A percentile compares a stretch with the other conserved stretches of the same genome.
Evolutionary conservation across 352 stramenopile genomes (phyloP).

Genomic region (Saprolegnia diclina): DNA sequence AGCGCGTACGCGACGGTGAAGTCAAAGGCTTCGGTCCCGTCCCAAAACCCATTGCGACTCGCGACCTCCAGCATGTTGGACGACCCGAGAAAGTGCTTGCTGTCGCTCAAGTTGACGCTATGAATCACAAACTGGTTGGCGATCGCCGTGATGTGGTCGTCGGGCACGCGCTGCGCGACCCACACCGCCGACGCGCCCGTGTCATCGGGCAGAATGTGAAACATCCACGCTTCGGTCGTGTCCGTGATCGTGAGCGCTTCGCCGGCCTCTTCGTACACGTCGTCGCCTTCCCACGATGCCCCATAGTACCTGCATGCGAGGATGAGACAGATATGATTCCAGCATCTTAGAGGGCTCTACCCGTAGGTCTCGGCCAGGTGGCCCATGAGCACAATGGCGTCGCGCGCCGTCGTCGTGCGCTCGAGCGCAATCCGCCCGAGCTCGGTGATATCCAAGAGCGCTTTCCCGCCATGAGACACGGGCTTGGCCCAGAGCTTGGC

Average conservation of each 20-base stretch:
- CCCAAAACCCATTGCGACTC: conserved; percentile 77
- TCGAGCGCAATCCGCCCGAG: conserved; percentile 87
- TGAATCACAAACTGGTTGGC: conserved; percentile 95
- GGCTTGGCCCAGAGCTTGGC: conserved; percentile 61
- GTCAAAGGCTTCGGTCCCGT: conserved; percentile 64
- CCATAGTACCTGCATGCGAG: conserved; percentile 74
- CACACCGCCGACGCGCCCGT: conserved; percentile 89
- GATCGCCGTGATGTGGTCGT: conserved; percentile 79
- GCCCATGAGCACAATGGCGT: conserved; percentile 89
- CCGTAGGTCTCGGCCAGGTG: conserved; percentile 87
- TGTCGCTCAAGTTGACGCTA: conserved; percentile 68
- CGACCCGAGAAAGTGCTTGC: conserved; percentile 85
- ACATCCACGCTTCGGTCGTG: conserved; percentile 91
- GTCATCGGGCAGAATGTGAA: conserved; percentile 93
- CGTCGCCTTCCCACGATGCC: conserved; percentile 70
- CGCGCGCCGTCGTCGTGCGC: conserved; percentile 67
- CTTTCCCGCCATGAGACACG: conserved; percentile 59
- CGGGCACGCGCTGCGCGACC: conserved; percentile 88
- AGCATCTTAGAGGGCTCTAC: too few relatives aligned
- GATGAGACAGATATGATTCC: too few relatives aligned
- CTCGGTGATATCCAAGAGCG: conserved; percentile 86
- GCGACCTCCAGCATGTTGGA: conserved; percentile 86
- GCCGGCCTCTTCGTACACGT: conserved; percentile 64
- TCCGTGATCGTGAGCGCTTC: conserved; percentile 92
- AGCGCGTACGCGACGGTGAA: conserved; percentile 85